Percentiles rank a stretch among this genome's conserved stretches.
phyloP scores from a whole-genome alignment of 306 rosid genomes.

The Mimosa bimucronata region DNA sequence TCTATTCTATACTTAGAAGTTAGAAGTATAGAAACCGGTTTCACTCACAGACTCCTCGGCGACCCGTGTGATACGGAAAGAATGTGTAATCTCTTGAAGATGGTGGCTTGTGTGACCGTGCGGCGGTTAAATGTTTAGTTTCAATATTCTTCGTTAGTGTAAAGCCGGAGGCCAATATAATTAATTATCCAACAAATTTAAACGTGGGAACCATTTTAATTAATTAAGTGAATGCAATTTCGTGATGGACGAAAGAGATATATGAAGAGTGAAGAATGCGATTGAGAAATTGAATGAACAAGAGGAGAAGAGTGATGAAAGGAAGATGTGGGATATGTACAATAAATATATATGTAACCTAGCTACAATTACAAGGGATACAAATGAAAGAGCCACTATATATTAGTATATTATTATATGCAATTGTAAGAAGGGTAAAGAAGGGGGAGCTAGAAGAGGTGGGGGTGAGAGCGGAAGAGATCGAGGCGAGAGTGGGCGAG shows the following conservation, averaged over 20 bases:
- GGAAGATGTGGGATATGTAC: background rate
- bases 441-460: background rate
- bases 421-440: background rate
- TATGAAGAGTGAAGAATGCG: background rate
- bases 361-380: background rate
- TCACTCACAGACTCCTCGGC: too few relatives aligned
- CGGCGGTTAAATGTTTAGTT: too few relatives aligned
- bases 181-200: background rate
- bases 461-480: background rate
- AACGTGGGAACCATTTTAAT: background rate
- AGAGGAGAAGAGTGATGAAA: background rate
- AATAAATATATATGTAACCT: background rate
- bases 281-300: background rate
- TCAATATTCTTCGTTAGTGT: too few relatives aligned
- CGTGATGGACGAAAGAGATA: background rate
- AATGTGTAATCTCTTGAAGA: too few relatives aligned
- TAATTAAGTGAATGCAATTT: background rate
- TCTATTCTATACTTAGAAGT: too few relatives aligned
- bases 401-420: too few relatives aligned
- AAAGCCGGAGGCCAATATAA: too few relatives aligned
- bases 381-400: too few relatives aligned
- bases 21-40: too few relatives aligned
- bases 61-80: too few relatives aligned
- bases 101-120: too few relatives aligned
- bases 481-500: conserved; percentile 16